These are phyloP conservation scores for Isatis tinctoria DNA, from an alignment of 345 rosid species.

Conservation along the genomic window DNA sequence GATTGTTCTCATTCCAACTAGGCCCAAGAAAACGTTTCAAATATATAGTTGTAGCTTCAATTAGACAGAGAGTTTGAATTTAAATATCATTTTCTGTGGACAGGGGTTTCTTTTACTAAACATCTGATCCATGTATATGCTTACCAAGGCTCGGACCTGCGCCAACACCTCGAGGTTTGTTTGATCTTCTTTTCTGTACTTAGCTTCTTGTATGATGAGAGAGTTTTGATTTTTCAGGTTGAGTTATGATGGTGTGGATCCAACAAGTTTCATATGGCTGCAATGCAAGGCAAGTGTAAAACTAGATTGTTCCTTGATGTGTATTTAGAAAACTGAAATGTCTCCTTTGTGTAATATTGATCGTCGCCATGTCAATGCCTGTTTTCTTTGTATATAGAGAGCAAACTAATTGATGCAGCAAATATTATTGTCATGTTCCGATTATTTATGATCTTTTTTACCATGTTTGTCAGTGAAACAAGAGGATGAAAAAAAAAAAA, in stretches of 20 bases:
- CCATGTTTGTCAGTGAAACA: too few species aligned
- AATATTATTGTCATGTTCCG: too few species aligned
- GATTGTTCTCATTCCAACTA: not conserved
- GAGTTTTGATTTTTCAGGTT: slow-evolving; percentile 49
- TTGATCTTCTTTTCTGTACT: not conserved
- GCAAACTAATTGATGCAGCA: too few species aligned
- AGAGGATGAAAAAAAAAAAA: too few species aligned
- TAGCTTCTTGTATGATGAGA: slow-evolving; percentile 3
- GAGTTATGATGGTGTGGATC: slow-evolving; percentile 67
- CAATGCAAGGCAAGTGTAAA: slow-evolving; percentile 77
- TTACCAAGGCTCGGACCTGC: slow-evolving; percentile 51
- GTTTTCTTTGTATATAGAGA: too few species aligned
- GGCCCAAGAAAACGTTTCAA: not conserved
- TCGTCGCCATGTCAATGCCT: too few species aligned
- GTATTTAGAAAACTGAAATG: too few species aligned
- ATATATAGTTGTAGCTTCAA: not conserved
- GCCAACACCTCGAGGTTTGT: slow-evolving; percentile 61
- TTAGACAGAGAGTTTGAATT: slow-evolving; percentile 18
- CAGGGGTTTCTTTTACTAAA: slow-evolving; percentile 74
- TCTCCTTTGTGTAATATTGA: too few species aligned
- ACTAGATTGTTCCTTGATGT: not conserved
- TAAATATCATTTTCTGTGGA: slow-evolving; percentile 9
- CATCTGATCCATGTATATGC: slow-evolving; percentile 67
- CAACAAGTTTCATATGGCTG: slow-evolving; percentile 57
- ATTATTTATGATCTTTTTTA: too few species aligned